phyloP scores from a whole-genome alignment of 768 basidiomycete species.

The Guyanaporus albipodus region DNA sequence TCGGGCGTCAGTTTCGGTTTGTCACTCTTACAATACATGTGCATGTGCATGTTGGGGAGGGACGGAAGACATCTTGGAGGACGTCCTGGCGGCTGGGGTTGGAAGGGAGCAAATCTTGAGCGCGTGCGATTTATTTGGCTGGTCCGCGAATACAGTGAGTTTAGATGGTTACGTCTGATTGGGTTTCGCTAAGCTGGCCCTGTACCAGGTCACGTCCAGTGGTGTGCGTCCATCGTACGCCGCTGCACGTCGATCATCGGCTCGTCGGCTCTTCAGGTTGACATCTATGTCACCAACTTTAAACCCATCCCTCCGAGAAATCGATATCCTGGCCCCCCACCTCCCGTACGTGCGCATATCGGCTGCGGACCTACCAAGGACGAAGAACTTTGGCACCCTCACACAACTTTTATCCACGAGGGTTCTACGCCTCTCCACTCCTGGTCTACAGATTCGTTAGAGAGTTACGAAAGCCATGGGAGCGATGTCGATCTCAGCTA shows the following conservation, averaged over 20 bases:
- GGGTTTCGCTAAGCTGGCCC: neutral
- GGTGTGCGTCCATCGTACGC: slow-evolving; percentile 68
- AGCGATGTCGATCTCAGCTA: slow-evolving; percentile 41
- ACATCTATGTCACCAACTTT: slow-evolving; percentile 71
- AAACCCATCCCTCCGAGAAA: slow-evolving; percentile 26
- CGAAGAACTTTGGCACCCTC: slow-evolving; percentile 36
- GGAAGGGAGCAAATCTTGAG: slow-evolving; percentile 38
- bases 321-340: slow-evolving; percentile 3
- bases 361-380: neutral
- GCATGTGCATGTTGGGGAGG: slow-evolving; percentile 52
- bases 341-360: slow-evolving; percentile 20
- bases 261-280: slow-evolving; percentile 48
- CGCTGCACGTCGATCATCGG: slow-evolving; percentile 56
- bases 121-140: slow-evolving; percentile 77
- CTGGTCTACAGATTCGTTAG: slow-evolving; percentile 25
- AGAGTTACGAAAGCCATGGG: slow-evolving; percentile 30
- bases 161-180: neutral
- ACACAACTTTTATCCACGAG: slow-evolving; percentile 25
- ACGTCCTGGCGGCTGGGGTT: slow-evolving; percentile 40
- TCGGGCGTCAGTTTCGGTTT: slow-evolving; percentile 73
- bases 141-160: slow-evolving; percentile 69
- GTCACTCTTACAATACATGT: slow-evolving; percentile 61
- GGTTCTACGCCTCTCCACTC: slow-evolving; percentile 5
- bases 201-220: slow-evolving; percentile 62
- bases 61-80: slow-evolving; percentile 49